A percentile compares a stretch with the other conserved stretches of the same genome.
Evolutionary conservation across 2,329 filamentous ascomycete species (phyloP).

Genomic region (Dryadomyces quercivorus): DNA sequence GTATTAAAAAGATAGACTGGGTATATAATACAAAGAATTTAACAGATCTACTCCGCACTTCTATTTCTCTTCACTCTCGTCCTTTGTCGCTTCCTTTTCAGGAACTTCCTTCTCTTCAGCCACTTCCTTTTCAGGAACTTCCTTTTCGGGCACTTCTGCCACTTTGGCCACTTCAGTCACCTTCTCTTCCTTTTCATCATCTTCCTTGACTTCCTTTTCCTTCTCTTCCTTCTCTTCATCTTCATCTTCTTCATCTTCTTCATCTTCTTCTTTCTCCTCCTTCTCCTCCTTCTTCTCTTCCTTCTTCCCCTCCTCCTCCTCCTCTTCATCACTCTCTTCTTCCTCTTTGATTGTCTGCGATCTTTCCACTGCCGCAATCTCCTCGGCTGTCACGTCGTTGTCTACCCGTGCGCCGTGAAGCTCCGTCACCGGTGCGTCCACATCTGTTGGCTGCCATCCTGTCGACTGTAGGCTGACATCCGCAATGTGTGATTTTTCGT

Average conservation of each 20-base stretch:
- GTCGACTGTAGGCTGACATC: no score
- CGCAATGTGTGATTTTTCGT: no score
- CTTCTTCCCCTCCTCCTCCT: slow-evolving; percentile 19
- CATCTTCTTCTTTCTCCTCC: not conserved
- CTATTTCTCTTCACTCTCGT: no score
- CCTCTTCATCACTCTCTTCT: slow-evolving; percentile 21
- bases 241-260: not conserved
- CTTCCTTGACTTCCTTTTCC: not conserved
- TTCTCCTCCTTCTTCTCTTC: slow-evolving; percentile 11
- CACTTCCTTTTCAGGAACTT: no score
- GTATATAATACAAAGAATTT: not conserved
- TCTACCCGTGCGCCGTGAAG: slow-evolving; percentile 21
- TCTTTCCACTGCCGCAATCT: slow-evolving; percentile 27
- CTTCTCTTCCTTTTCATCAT: not conserved
- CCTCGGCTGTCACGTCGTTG: slow-evolving; percentile 21
- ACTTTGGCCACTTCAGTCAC: no score
- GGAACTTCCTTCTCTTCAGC: not conserved
- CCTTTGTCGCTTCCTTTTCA: no score
- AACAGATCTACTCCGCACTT: no score
- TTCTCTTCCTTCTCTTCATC: not conserved
- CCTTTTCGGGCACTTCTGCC: no score
- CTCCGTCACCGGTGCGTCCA: slow-evolving; percentile 18
- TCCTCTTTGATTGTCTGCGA: slow-evolving; percentile 28
- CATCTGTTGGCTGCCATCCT: slow-evolving; percentile 26
- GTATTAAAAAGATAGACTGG: not conserved